Evolutionary conservation across 805 yeast genomes (phyloP), one percentile per base, ranked within the genome.

Genomic region (Barnettozyma salicaria): DNA sequence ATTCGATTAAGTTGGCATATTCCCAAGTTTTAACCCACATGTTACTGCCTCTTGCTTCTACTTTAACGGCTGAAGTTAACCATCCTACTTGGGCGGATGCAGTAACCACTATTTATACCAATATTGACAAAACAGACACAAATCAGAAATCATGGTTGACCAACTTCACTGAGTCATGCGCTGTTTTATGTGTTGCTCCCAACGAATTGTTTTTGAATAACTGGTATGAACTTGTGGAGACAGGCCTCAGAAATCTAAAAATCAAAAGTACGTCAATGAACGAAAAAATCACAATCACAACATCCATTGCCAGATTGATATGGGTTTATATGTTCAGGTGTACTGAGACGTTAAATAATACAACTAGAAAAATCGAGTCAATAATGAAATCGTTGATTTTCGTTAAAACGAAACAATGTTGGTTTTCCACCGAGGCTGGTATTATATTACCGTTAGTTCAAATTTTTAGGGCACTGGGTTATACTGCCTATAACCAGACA

Each of bases 11-110:
- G 23, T 67, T 74, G 40, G 89, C 95, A 2, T 94, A 90, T 54
- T 83, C 92, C 32, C 95, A 87, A 45, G 95, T 87, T 1, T 66
- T 89, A 27, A 72, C 81, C 39, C 79, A 76, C 36, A 69, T 92
- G 19, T 61, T 92, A 3, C 62, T 87, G 27, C 94, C 97, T 0
- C 58, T 92, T 18, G 94, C 97, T 0, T 90, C 86, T 7, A 68
- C 78, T 1, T 68, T 89, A 22, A 86, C 96, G 0, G 97, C 96
- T 0, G 99, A 92, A 55, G 89, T 87, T 1, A 90, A 92, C 52
- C 95, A 90, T 56, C 98, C 98, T 4, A 77, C 82, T 1, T 92
- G 98, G 99, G 78, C 80, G 0, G 84, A 78, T 27, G 92, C 96
- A 0, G 74, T 87, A 37, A 72, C 72, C 17, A 62, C 67, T 14